Evolutionary conservation across 169 alveolate species (phyloP).

Genomic region (Plasmodium reichenowi): DNA sequence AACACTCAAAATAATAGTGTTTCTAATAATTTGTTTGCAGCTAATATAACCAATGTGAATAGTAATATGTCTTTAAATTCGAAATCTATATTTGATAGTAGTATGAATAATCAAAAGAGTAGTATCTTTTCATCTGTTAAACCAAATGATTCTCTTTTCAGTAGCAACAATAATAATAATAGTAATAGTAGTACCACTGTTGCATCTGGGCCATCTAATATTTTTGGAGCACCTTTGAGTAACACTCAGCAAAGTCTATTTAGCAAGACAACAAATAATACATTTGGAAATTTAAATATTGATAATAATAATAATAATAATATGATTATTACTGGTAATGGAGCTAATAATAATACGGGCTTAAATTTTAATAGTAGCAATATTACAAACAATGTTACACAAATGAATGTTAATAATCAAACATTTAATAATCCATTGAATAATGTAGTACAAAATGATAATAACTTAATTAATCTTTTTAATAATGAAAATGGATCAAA

Average conservation of each 20-base stretch:
- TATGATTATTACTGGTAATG: background rate
- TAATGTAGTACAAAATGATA: conserved; percentile 6
- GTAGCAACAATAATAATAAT: background rate
- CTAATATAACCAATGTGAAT: background rate
- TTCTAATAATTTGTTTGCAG: background rate
- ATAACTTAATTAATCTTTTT: conserved; percentile 12
- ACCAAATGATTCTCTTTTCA: conserved; percentile 18
- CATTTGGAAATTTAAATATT: background rate
- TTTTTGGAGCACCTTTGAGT: conserved; percentile 26
- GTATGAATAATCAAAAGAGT: conserved; percentile 15
- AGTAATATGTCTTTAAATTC: conserved; percentile 11
- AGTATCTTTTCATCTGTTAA: conserved; percentile 32
- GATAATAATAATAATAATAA: background rate
- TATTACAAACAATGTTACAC: conserved; percentile 5
- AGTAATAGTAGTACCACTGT: background rate
- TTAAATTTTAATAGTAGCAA: background rate
- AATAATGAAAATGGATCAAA: conserved; percentile 60
- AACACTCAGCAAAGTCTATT: conserved; percentile 18
- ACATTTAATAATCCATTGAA: conserved; percentile 2
- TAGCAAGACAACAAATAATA: conserved; percentile 2
- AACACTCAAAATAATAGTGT: background rate
- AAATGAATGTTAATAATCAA: background rate
- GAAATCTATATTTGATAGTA: conserved; percentile 20
- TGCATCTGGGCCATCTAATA: conserved; percentile 2
- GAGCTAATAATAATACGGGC: background rate